A percentile compares a stretch with the other conserved stretches of the same genome.
Conservation (phyloP, 176 grass and related monocot species). For the Thinopyrum elongatum region DNA sequence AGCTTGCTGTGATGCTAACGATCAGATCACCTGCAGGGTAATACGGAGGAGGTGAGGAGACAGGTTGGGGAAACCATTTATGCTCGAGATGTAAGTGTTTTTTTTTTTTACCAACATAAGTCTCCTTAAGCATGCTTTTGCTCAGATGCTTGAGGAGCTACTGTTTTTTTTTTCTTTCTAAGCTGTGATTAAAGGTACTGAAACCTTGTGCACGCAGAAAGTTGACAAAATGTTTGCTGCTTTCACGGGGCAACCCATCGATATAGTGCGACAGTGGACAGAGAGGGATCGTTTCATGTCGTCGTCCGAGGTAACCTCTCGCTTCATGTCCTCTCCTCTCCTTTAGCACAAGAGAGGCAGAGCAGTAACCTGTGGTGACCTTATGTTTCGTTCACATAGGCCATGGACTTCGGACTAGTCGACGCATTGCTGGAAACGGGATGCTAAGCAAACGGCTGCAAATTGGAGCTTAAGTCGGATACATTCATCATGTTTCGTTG, state of each 20-base stretch:
- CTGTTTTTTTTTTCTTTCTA: slow-evolving; percentile 19
- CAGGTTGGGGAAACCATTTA: slow-evolving; percentile 78
- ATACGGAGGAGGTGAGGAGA: slow-evolving; percentile 70
- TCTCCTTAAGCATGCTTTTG: slow-evolving; percentile 1
- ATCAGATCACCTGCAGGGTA: slow-evolving; percentile 44
- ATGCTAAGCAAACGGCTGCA: slow-evolving; percentile 39
- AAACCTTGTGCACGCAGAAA: slow-evolving; percentile 59
- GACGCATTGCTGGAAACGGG: slow-evolving; percentile 81
- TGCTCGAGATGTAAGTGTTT: slow-evolving; percentile 62
- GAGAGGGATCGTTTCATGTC: slow-evolving; percentile 95
- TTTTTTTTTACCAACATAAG: background rate
- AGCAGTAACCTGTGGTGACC: background rate
- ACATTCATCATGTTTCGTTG: background rate
- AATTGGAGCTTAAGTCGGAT: slow-evolving; percentile 12
- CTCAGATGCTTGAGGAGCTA: background rate
- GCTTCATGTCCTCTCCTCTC: background rate
- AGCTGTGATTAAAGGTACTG: slow-evolving; percentile 17
- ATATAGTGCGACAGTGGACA: slow-evolving; percentile 81
- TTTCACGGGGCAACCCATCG: slow-evolving; percentile 85
- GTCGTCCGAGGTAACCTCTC: slow-evolving; percentile 64
- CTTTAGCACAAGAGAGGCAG: slow-evolving; percentile 14
- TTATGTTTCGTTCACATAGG: slow-evolving; percentile 37
- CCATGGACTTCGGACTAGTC: slow-evolving; percentile 93
- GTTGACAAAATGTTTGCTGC: slow-evolving; percentile 95
- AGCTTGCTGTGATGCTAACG: slow-evolving; percentile 21